Evolutionary conservation across 768 basidiomycete species (phyloP), one percentile per base, ranked within the genome.

Genomic region (Symmetrospora coprosmae): DNA sequence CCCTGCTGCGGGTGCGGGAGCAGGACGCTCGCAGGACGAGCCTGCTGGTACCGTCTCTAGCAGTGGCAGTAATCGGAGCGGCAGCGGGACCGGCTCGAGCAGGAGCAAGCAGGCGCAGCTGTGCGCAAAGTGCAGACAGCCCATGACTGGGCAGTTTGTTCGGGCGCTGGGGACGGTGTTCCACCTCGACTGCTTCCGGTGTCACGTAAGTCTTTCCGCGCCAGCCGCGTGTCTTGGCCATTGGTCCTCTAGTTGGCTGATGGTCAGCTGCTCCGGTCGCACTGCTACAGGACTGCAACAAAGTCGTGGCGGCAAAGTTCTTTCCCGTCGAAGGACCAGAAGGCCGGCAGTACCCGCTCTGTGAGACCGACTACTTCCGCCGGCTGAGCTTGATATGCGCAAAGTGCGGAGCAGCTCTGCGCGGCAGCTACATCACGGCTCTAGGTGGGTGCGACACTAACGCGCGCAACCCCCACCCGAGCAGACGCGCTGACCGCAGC

Each of bases 341-440:
- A 68, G 64, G 66, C 4, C 84, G 81, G 71, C 90, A 88, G 68
- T 82, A 84, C 63, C 92, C 94, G 28, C 79, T 99, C n/a, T 99
- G 94, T 73, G 94, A 99, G 77, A 80, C 87, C 63, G 94, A 99
- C 72, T 99, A 96, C 74, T 99, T 99, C 74, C 82, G 88, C 66
- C 81, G 94, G 58, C 79, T 99, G 53, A 89, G 89, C 74, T 80
- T 99, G 68, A 90, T 99, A 64, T 99, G 94, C 72, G 87, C 84
- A 46, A 92, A 94, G 74, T 99, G 94, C 73, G 84, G 85, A 40
- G 82, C 84, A 77, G 94, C 94, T 38, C 74, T 99, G 62, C 78
- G 94, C 69, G 92, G 90, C 53, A 94, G 89, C 74, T 99, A 99
- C 70, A 97, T 99, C 76, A 99, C 94, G 40, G 94, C 94, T 40